Evolutionary conservation across 805 yeast genomes (phyloP).

Genomic region (Wickerhamiella siamensis): DNA sequence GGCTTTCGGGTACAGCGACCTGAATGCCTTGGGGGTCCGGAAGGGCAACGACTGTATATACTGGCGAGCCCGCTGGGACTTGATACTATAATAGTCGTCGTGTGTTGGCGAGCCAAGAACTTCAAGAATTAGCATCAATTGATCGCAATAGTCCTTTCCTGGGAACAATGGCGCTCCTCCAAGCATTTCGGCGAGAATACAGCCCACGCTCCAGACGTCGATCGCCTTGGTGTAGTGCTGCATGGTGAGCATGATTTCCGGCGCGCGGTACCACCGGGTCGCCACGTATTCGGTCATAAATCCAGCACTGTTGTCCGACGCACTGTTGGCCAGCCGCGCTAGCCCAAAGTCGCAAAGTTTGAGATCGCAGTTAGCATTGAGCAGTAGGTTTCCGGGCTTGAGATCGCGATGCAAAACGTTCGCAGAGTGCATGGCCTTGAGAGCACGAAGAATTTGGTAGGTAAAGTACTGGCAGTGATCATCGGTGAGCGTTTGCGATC

Average conservation of each 20-base stretch:
- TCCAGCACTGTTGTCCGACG: slow-evolving; percentile 78
- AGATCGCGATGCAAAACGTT: slow-evolving; percentile 88
- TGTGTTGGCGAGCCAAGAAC: slow-evolving; percentile 86
- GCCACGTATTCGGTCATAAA: slow-evolving; percentile 96
- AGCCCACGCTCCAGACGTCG: slow-evolving; percentile 96
- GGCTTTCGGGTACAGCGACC: slow-evolving; percentile 58
- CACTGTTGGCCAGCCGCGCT: slow-evolving; percentile 78
- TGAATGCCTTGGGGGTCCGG: slow-evolving; percentile 21
- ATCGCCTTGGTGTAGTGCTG: slow-evolving; percentile 93
- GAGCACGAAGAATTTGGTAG: slow-evolving; percentile 83
- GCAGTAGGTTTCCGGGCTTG: slow-evolving; percentile 85
- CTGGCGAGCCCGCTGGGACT: slow-evolving; percentile 79
- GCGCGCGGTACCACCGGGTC: slow-evolving; percentile 97
- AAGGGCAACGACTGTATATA: slow-evolving; percentile 81
- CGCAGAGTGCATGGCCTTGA: slow-evolving; percentile 79
- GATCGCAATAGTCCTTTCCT: slow-evolving; percentile 94
- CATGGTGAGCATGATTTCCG: slow-evolving; percentile 89
- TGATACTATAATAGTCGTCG: slow-evolving; percentile 52
- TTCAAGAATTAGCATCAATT: slow-evolving; percentile 71
- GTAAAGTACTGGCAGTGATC: slow-evolving; percentile 88
- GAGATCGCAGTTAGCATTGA: slow-evolving; percentile 84
- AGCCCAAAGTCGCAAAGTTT: slow-evolving; percentile 85
- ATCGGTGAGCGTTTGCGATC: slow-evolving; percentile 87
- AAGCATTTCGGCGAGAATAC: slow-evolving; percentile 84
- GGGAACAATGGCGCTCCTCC: slow-evolving; percentile 87